These are phyloP conservation scores for Crepidotus variabilis DNA, from an alignment of 768 basidiomycete genomes.

Conservation along the genomic window DNA sequence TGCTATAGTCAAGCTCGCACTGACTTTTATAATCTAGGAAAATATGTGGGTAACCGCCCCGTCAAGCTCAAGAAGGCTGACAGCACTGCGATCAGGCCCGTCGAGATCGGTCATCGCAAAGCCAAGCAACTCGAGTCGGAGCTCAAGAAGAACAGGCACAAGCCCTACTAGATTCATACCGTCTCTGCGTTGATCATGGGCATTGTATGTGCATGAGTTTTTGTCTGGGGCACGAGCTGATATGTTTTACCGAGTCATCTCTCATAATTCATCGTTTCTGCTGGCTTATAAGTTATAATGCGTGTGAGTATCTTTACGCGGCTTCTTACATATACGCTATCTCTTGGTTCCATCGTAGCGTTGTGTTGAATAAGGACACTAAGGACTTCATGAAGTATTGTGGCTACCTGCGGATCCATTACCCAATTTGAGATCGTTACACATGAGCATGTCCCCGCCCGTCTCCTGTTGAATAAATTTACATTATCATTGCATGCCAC, in stretches of 20 bases:
- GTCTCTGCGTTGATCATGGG: constrained; percentile 1
- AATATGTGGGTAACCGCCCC: constrained; percentile 98
- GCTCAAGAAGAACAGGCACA: constrained; percentile 85
- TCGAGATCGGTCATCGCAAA: constrained; percentile 91
- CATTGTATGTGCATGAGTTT: constrained; percentile 16
- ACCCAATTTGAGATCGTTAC: no score
- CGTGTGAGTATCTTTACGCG: not conserved
- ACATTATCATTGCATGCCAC: no score
- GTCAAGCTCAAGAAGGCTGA: constrained; percentile 95
- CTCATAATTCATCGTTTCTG: not conserved
- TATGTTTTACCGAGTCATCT: constrained; percentile 13
- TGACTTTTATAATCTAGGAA: constrained; percentile 44
- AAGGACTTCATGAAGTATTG: no score
- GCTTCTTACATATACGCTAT: not conserved
- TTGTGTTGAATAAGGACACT: no score
- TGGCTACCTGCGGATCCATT: no score
- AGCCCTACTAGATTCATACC: constrained; percentile 58
- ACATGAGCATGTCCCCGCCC: no score
- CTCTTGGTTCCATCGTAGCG: no score
- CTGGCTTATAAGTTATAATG: not conserved
- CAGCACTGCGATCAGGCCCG: constrained; percentile 78
- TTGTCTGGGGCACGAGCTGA: not conserved
- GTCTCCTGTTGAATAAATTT: no score
- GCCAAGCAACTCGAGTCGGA: constrained; percentile 88
- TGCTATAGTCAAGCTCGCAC: not conserved